A percentile compares a stretch with the other conserved stretches of the same genome.
These are phyloP conservation scores for Prunus persica DNA, from an alignment of 306 rosid genomes.

Conservation along the genomic window Prunus_persica_NCBIv2 NC_034010.1:21962501-21963000, in stretches of 20 bases:
- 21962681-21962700: conserved; percentile 39
- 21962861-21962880: conserved; percentile 65
- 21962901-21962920: conserved; percentile 72
- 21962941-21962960: conserved; percentile 58
- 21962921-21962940: conserved; percentile 34
- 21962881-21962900: conserved; percentile 74
- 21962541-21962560: conserved; percentile 58
- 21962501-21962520: conserved; percentile 40
- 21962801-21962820: conserved; percentile 55
- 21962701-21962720: conserved; percentile 43
- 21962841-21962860: conserved; percentile 60
- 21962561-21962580: conserved; percentile 76
- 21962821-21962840: conserved; percentile 69
- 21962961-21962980: conserved; percentile 75
- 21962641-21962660: conserved; percentile 40
- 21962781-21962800: conserved; percentile 53
- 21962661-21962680: conserved; percentile 50
- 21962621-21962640: conserved; percentile 68
- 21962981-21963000: conserved; percentile 45
- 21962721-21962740: conserved; percentile 59
- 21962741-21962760: conserved; percentile 56
- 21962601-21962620: conserved; percentile 89
- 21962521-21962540: conserved; percentile 45
- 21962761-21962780: conserved; percentile 62
- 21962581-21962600: conserved; percentile 64